Evolutionary conservation across 768 basidiomycete genomes (phyloP), one percentile per base, ranked within the genome.

Genomic region (Rossbeevera mucosa): DNA sequence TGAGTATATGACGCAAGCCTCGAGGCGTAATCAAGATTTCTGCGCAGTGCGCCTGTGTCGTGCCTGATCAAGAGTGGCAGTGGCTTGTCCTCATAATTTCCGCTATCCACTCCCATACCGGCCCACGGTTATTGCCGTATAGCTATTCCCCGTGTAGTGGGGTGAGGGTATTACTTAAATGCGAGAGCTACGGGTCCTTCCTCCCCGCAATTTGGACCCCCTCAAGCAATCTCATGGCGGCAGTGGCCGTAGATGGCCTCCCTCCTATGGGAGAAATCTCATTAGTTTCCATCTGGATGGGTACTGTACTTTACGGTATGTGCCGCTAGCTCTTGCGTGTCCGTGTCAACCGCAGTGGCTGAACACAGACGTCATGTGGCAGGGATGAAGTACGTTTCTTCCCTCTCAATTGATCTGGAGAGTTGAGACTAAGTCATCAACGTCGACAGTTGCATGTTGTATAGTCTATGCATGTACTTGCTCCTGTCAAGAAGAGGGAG

Each of bases 231-330:
- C 33, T 30, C 18, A 58, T 58, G 57, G 31, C 57, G 16, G 30
- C 31, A n/a, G n/a, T n/a, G 29, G 7, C 21, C 20, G 11, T 16
- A n/a, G 14, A 4, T 14, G 3, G 20, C 40, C 44, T 59, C 38
- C 50, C 59, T 2, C 51, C 50, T 18, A 44, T 60, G 50, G 59
- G 38, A 26, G 44, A 52, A 26, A 50, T 60, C 28, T 60, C 59
- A 4, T 11, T 60, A 22, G 18, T 60, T 1, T 44, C 54, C 41
- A 60, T 56, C 26, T 60, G 59, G 59, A 52, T 56, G 40, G 59
- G 42, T 8, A 60, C 59, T 11, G 2, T 60, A 18, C 59, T 60
- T 9, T 60, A 60, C 48, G 59, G 59, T 59, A 36, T 11, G 58
- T 36, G 11, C 26, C n/a, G 7, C 7, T 9, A 42, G 20, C 22